These are phyloP conservation scores for Trypanosoma grayi DNA, from an alignment of 208 protist species.

Conservation along the genomic window DNA sequence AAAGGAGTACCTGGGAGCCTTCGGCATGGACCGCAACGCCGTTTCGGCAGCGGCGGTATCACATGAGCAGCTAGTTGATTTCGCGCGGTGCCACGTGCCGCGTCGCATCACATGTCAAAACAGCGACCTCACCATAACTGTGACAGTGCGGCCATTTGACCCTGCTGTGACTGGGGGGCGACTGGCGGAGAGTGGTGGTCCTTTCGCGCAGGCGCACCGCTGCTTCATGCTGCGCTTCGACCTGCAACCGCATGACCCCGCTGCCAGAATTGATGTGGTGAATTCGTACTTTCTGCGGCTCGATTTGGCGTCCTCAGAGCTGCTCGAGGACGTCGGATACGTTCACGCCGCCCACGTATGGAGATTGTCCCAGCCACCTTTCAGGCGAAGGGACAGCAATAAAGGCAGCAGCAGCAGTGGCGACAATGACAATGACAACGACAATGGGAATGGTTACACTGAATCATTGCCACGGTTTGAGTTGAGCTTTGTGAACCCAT, in stretches of 20 bases:
- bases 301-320: constrained; percentile 44
- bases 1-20: constrained; percentile 37
- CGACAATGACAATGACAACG: constrained; percentile 4
- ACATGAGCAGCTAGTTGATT: constrained; percentile 17
- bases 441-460: neutral
- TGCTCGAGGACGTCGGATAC: constrained; percentile 67
- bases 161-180: constrained; percentile 27
- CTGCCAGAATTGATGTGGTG: constrained; percentile 36
- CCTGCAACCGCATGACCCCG: constrained; percentile 29
- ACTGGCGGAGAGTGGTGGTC: constrained; percentile 33
- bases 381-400: constrained; percentile 7
- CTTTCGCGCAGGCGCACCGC: constrained; percentile 54
- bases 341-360: constrained; percentile 54
- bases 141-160: constrained; percentile 56
- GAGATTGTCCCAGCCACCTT: constrained; percentile 42
- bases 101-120: constrained; percentile 40
- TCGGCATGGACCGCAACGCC: constrained; percentile 6
- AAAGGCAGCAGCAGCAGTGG: constrained; percentile 1
- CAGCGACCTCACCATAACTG: constrained; percentile 44
- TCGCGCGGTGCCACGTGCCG: constrained; percentile 29
- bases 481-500: constrained; percentile 56
- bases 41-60: neutral
- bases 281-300: constrained; percentile 74
- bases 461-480: constrained; percentile 35
- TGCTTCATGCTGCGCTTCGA: constrained; percentile 52